Conservation (phyloP, 768 basidiomycete genomes). For the Amyloporia xantha region DNA sequence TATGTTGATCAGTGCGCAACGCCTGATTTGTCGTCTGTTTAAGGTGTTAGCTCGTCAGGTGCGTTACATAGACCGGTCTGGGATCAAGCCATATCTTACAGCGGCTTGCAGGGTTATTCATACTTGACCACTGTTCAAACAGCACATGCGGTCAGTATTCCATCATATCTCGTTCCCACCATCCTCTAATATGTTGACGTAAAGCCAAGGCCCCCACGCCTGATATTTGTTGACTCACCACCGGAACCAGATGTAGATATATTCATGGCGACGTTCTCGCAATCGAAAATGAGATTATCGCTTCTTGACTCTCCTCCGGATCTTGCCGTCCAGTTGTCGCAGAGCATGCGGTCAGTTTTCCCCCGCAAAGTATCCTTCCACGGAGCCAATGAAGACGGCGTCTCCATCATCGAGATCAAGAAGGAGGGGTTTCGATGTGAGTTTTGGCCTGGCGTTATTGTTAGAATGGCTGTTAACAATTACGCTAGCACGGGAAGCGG, state of each 20-base stretch:
- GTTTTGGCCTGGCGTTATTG: too few species aligned
- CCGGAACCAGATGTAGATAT: conserved; percentile 47
- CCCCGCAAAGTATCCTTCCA: conserved; percentile 36
- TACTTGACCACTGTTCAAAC: conserved; percentile 51
- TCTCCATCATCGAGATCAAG: conserved; percentile 52
- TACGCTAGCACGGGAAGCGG: conserved; percentile 35
- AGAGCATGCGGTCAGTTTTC: conserved; percentile 34
- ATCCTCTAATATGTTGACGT: conserved; percentile 4
- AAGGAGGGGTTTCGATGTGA: conserved; percentile 25
- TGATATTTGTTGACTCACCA: conserved; percentile 55
- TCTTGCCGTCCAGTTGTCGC: conserved; percentile 31
- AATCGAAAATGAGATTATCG: conserved; percentile 48
- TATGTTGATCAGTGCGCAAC: conserved; percentile 40
- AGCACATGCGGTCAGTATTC: conserved; percentile 40
- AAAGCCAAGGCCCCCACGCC: conserved; percentile 44
- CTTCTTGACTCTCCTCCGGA: conserved; percentile 36
- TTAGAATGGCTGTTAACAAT: too few species aligned
- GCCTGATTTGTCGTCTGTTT: conserved; percentile 56
- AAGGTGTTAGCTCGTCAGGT: conserved; percentile 54
- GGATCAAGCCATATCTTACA: not conserved
- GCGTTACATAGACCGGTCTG: not conserved
- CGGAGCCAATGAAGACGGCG: conserved; percentile 41
- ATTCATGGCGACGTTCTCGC: conserved; percentile 61
- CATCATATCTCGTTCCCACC: conserved; percentile 4
- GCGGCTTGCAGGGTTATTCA: conserved; percentile 53